These are phyloP conservation scores for Citrus trifoliata DNA, from an alignment of 345 rosid genomes.

Conservation along the genomic window DNA sequence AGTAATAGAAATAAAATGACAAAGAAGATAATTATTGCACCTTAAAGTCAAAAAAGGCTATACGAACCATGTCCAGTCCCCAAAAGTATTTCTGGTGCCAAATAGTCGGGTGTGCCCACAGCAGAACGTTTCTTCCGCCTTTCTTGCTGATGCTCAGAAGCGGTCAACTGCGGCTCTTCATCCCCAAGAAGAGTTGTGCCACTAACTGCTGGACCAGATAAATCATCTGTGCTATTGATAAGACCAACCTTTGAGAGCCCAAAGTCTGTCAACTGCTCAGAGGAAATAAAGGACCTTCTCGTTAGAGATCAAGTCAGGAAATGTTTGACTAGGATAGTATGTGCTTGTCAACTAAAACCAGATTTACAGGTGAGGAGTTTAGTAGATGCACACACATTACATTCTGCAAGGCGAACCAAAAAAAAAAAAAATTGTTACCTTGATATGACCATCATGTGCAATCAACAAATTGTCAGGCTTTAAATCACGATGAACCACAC, in stretches of 20 bases:
- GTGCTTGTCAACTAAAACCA: neutral
- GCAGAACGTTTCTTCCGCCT: conserved; percentile 96
- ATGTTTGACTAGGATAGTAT: neutral
- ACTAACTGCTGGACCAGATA: conserved; percentile 83
- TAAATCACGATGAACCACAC: conserved; percentile 97
- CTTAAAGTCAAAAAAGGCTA: conserved; percentile 23
- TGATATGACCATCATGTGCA: conserved; percentile 98
- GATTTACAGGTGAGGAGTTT: neutral
- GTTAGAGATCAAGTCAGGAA: neutral
- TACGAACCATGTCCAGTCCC: conserved; percentile 99
- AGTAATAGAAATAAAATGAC: neutral
- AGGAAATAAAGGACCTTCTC: conserved; percentile 14
- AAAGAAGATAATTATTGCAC: conserved; percentile 22
- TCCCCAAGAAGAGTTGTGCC: conserved; percentile 87
- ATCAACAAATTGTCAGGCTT: conserved; percentile 98
- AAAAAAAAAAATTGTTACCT: conserved; percentile 42
- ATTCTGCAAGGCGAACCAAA: neutral
- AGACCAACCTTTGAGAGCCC: conserved; percentile 97
- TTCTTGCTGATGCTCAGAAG: conserved; percentile 63
- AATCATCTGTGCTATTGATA: conserved; percentile 97
- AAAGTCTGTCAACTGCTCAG: conserved; percentile 74
- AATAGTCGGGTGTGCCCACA: conserved; percentile 98
- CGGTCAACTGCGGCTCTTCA: conserved; percentile 60
- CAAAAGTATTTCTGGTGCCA: conserved; percentile 98
- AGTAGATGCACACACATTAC: neutral